A percentile compares a stretch with the other conserved stretches of the same genome.
Conservation (phyloP, 2,329 filamentous ascomycete genomes). For the Sphaerulina vaccinii region DNA sequence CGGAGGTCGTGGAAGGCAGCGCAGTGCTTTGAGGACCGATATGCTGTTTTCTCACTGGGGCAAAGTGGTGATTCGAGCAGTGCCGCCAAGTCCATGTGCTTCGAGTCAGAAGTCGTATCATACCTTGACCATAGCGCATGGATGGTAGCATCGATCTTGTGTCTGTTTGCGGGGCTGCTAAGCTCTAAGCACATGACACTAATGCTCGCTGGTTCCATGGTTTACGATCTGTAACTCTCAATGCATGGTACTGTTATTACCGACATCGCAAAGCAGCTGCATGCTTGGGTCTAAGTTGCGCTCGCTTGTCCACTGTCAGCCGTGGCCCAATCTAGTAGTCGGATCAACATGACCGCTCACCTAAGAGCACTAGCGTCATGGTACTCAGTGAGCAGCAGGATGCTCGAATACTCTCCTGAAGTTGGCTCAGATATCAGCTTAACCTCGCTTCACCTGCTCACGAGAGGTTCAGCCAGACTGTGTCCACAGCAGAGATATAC, state of each 20-base stretch:
- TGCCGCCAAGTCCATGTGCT: neutral
- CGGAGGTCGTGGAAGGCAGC: neutral
- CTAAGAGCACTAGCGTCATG: neutral
- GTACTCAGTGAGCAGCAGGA: neutral
- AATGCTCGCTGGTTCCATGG: neutral
- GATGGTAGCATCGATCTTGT: neutral
- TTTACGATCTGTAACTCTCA: neutral
- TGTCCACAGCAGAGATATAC: slow-evolving; percentile 16
- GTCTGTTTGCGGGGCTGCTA: neutral
- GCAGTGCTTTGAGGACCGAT: too few species aligned
- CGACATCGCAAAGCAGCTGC: neutral
- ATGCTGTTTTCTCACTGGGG: too few species aligned
- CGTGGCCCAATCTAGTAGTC: neutral
- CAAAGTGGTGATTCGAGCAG: too few species aligned
- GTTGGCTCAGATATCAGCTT: too few species aligned
- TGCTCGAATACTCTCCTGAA: neutral
- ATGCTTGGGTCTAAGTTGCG: neutral
- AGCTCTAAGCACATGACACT: neutral
- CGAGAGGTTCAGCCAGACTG: neutral
- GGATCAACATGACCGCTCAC: too few species aligned
- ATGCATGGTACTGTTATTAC: neutral
- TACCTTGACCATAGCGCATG: neutral
- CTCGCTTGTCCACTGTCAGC: neutral
- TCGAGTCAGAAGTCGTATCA: neutral
- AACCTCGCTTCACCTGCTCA: too few species aligned